phyloP scores from a whole-genome alignment of 1,284 basidiomycete species.

The Fomitopsis palustris region DNA sequence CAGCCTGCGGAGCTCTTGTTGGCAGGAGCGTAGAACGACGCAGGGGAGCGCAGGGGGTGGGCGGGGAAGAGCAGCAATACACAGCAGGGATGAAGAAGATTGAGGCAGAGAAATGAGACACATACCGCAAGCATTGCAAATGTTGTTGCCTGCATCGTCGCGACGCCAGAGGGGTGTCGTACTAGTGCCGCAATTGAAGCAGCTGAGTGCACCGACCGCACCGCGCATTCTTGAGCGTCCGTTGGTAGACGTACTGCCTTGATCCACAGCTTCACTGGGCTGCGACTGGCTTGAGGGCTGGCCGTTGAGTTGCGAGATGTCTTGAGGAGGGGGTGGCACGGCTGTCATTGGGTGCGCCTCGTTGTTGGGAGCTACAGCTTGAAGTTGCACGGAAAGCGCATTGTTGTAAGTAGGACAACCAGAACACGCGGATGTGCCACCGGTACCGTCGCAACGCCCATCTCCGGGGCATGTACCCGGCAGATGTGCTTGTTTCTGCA shows the following conservation, averaged over 20 bases:
- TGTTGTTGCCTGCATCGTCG: constrained; percentile 92
- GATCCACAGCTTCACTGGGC: constrained; percentile 23
- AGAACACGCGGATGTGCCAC: constrained; percentile 85
- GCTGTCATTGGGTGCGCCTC: constrained; percentile 1
- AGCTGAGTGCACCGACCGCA: constrained; percentile 78
- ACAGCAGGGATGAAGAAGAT: constrained; percentile 17
- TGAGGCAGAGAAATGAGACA: constrained; percentile 28
- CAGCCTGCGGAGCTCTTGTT: constrained; percentile 4
- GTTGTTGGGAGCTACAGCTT: constrained; percentile 13
- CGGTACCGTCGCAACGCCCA: constrained; percentile 92
- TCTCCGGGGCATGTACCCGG: constrained; percentile 87
- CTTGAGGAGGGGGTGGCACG: constrained; percentile 7
- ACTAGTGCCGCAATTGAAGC: constrained; percentile 90
- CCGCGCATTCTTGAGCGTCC: constrained; percentile 35
- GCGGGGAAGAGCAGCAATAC: background rate
- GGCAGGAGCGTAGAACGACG: constrained; percentile 3
- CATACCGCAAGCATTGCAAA: constrained; percentile 92
- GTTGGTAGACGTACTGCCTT: constrained; percentile 13
- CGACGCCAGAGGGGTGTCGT: constrained; percentile 93
- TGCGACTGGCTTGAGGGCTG: constrained; percentile 13
- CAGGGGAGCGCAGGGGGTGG: background rate
- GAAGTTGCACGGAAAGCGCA: constrained; percentile 41
- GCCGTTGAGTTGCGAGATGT: background rate
- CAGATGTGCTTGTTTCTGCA: constrained; percentile 24
- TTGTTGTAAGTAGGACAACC: constrained; percentile 97